These are phyloP conservation scores for Dacryopinax spathularia DNA, from an alignment of 768 basidiomycete species.

Conservation along the genomic window DNA sequence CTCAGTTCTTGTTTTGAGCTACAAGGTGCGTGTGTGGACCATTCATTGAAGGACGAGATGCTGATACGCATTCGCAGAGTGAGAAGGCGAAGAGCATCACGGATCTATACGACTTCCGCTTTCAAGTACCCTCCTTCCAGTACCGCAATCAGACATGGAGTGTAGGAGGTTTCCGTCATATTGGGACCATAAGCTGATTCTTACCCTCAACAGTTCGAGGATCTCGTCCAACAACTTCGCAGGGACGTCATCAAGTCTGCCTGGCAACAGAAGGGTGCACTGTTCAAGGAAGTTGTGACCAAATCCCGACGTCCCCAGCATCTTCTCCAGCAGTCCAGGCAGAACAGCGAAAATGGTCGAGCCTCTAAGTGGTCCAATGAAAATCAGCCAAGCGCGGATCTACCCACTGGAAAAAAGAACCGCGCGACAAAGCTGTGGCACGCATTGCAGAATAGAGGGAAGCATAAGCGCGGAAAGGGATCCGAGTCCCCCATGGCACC, in stretches of 20 bases:
- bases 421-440: neutral
- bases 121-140: conserved; percentile 65
- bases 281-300: conserved; percentile 17
- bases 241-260: conserved; percentile 14
- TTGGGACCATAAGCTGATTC: neutral
- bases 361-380: neutral
- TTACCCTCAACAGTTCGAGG: neutral
- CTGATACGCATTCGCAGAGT: conserved; percentile 11
- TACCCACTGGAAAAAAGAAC: neutral
- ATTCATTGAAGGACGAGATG: conserved; percentile 29
- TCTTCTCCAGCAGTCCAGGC: conserved; percentile 3
- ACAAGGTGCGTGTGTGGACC: conserved; percentile 30
- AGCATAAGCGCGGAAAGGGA: neutral
- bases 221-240: neutral
- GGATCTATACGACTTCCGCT: conserved; percentile 60
- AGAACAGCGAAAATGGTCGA: neutral
- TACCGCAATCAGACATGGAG: conserved; percentile 75
- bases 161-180: conserved; percentile 35
- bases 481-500: neutral
- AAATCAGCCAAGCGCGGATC: neutral
- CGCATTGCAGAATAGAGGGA: neutral
- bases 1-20: conserved; percentile 43
- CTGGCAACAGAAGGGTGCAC: conserved; percentile 21
- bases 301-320: conserved; percentile 12
- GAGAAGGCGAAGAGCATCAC: conserved; percentile 23